Conservation (phyloP, 164 flowering plant genomes). For the Nelumbo lutea region DNA sequence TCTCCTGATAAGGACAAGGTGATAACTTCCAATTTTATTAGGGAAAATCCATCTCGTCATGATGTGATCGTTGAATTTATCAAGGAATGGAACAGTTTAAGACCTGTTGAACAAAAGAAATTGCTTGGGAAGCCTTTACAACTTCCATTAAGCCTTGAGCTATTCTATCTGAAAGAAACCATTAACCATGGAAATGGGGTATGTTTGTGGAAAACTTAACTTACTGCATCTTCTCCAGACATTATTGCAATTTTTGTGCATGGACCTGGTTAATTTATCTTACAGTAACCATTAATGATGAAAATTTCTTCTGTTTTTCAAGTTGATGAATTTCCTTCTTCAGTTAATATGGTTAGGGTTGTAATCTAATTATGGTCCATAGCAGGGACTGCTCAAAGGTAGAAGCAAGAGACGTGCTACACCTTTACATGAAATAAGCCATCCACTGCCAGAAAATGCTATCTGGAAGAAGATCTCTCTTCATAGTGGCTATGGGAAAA, state of each 20-base stretch:
- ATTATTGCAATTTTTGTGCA: background rate
- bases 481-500: slow-evolving; percentile 37
- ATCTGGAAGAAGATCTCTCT: slow-evolving; percentile 63
- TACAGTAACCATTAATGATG: background rate
- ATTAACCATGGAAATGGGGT: slow-evolving; percentile 62
- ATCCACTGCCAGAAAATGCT: slow-evolving; percentile 62
- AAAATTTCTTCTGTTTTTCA: background rate
- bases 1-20: slow-evolving; percentile 20
- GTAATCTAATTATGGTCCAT: background rate
- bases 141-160: slow-evolving; percentile 67
- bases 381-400: slow-evolving; percentile 80
- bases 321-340: background rate
- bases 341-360: background rate
- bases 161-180: slow-evolving; percentile 64
- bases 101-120: slow-evolving; percentile 61
- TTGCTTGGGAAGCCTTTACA: slow-evolving; percentile 77
- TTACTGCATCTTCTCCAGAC: background rate
- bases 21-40: slow-evolving; percentile 17
- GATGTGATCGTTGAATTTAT: slow-evolving; percentile 44
- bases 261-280: too few species aligned
- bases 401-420: slow-evolving; percentile 76
- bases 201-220: slow-evolving; percentile 12
- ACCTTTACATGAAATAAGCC: slow-evolving; percentile 63
- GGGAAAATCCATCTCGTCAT: slow-evolving; percentile 37
- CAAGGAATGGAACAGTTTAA: slow-evolving; percentile 66